phyloP scores from a whole-genome alignment of 1,284 basidiomycete species.

The Xerocomus subilludens region DNA sequence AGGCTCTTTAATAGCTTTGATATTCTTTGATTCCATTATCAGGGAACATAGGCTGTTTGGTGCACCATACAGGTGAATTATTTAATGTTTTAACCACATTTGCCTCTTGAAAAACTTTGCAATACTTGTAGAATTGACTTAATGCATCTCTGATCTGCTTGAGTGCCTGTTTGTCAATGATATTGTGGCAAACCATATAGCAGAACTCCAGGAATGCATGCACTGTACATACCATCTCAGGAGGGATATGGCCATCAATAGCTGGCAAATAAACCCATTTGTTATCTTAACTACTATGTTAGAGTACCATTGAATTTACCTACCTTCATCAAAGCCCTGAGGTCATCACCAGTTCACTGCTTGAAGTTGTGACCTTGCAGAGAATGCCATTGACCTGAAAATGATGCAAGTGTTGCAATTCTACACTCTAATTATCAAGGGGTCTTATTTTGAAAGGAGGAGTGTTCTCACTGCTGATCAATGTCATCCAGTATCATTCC shows the following conservation, averaged over 20 bases:
- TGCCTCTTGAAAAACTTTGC: not conserved
- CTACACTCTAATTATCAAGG: too few species aligned
- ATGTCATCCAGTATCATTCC: too few species aligned
- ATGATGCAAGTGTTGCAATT: too few species aligned
- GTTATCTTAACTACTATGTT: not conserved
- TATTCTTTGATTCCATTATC: conserved; percentile 16
- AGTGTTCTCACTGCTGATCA: too few species aligned
- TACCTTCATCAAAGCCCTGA: too few species aligned
- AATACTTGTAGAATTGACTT: not conserved
- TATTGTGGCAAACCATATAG: not conserved
- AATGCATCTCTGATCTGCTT: not conserved
- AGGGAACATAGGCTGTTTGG: conserved; percentile 16
- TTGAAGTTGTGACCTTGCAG: too few species aligned
- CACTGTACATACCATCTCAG: not conserved
- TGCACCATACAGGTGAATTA: conserved; percentile 6
- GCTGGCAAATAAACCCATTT: conserved; percentile 1
- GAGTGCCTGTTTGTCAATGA: not conserved
- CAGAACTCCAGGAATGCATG: conserved; percentile 1
- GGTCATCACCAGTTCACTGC: too few species aligned
- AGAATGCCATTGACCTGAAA: too few species aligned
- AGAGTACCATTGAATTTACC: too few species aligned
- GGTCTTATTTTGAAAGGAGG: too few species aligned
- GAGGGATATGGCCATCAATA: not conserved
- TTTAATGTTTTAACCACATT: not conserved
- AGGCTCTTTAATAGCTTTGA: conserved; percentile 16